Conservation (phyloP, 2,329 filamentous ascomycete species). For the Fusarium sp. region DNA sequence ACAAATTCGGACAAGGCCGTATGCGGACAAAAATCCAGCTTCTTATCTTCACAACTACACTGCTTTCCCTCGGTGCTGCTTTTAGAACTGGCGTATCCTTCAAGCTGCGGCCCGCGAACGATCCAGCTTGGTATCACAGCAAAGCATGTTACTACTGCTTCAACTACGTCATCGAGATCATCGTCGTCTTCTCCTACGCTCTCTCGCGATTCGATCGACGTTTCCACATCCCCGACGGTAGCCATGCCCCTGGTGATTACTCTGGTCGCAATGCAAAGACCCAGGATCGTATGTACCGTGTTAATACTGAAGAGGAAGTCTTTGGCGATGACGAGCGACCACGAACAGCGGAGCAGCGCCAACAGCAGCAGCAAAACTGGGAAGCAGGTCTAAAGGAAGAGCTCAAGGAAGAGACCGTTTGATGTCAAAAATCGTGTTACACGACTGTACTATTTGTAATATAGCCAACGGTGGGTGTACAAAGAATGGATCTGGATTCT, state of each 20-base stretch:
- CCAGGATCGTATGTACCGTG: constrained; percentile 25
- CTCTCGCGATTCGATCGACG: constrained; percentile 76
- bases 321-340: constrained; percentile 43
- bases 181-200: constrained; percentile 75
- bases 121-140: constrained; percentile 76
- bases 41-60: constrained; percentile 64
- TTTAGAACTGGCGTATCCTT: constrained; percentile 73
- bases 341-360: constrained; percentile 19
- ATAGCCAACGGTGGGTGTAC: not conserved
- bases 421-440: constrained; percentile 1
- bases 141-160: constrained; percentile 83
- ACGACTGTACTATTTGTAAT: constrained; percentile 11
- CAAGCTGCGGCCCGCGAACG: constrained; percentile 56
- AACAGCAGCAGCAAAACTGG: constrained; percentile 34
- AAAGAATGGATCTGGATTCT: not conserved
- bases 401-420: constrained; percentile 32
- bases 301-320: constrained; percentile 38
- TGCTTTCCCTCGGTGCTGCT: constrained; percentile 75
- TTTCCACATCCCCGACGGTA: constrained; percentile 80
- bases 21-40: constrained; percentile 75
- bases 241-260: constrained; percentile 66
- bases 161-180: constrained; percentile 79
- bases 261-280: constrained; percentile 33
- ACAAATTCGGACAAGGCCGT: constrained; percentile 68
- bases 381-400: constrained; percentile 36